Conservation (phyloP, 2,329 filamentous ascomycete species). For the Ceratocystis eucalypticola region DNA sequence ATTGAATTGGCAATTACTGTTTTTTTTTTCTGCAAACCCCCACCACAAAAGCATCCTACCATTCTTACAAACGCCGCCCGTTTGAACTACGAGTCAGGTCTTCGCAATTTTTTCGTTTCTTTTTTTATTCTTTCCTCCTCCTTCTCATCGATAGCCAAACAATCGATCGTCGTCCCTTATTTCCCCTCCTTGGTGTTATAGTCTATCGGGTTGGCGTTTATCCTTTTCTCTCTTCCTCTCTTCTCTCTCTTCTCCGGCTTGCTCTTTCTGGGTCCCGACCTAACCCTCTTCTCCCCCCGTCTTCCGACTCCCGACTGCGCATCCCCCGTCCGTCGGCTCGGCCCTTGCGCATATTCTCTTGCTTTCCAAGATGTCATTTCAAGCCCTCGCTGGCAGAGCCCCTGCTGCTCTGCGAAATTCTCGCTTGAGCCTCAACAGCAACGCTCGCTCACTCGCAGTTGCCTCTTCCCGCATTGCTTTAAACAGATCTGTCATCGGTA, state of each 20-base stretch:
- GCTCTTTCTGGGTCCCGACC: neutral
- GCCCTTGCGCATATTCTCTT: neutral
- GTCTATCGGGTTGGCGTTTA: neutral
- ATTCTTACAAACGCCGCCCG: slow-evolving; percentile 9
- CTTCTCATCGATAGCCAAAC: neutral
- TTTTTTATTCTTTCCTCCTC: slow-evolving; percentile 5
- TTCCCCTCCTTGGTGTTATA: neutral
- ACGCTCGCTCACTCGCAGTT: slow-evolving; percentile 10
- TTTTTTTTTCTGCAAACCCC: slow-evolving; percentile 10
- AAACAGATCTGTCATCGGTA: slow-evolving; percentile 11
- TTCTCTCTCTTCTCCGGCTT: neutral
- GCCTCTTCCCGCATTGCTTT: slow-evolving; percentile 13
- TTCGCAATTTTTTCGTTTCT: neutral
- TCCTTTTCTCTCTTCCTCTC: neutral
- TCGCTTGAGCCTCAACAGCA: slow-evolving; percentile 23
- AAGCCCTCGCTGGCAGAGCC: slow-evolving; percentile 41
- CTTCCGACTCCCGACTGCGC: neutral
- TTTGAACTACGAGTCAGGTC: neutral
- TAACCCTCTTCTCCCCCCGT: neutral
- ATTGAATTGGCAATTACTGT: slow-evolving; percentile 6
- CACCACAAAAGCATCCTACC: slow-evolving; percentile 12
- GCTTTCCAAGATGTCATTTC: slow-evolving; percentile 24
- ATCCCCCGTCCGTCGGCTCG: neutral
- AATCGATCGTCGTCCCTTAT: neutral
- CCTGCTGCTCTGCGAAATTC: slow-evolving; percentile 44